Evolutionary conservation across 495 filamentous ascomycete species (phyloP).

Genomic region (Melanomma pulvis-pyrius): DNA sequence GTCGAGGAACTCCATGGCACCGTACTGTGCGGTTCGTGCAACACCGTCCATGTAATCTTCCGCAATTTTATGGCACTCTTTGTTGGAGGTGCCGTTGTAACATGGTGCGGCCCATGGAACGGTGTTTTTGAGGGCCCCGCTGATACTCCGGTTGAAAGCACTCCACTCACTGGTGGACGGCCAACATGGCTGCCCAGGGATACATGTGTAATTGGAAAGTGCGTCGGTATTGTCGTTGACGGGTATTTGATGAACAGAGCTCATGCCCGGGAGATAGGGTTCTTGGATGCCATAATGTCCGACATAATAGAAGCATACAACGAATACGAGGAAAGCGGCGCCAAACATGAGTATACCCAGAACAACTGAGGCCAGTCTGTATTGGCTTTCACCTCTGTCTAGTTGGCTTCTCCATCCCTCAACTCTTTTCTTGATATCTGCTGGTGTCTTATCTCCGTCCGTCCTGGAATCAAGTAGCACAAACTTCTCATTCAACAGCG

Average conservation of each 20-base stretch:
- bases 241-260: constrained; percentile 11
- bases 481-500: constrained; percentile 12
- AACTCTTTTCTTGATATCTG: neutral
- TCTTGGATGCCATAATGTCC: no score
- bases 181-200: constrained; percentile 32
- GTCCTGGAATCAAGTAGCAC: neutral
- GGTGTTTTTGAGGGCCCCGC: constrained; percentile 32
- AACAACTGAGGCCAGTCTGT: no score
- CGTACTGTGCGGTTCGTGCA: constrained; percentile 28
- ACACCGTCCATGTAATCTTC: constrained; percentile 22
- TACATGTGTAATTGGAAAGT: constrained; percentile 25
- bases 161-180: constrained; percentile 25
- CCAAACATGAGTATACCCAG: no score
- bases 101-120: constrained; percentile 33
- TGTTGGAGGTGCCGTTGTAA: constrained; percentile 12
- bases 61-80: constrained; percentile 12
- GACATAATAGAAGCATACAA: no score
- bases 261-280: no score
- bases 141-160: constrained; percentile 35
- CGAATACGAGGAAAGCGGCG: no score
- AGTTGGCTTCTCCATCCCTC: constrained; percentile 3
- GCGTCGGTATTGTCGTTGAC: neutral
- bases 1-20: constrained; percentile 35
- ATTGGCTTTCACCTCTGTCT: neutral
- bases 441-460: neutral